phyloP scores from a whole-genome alignment of 257 asterid species.

The Solanum paucissectum region DNA sequence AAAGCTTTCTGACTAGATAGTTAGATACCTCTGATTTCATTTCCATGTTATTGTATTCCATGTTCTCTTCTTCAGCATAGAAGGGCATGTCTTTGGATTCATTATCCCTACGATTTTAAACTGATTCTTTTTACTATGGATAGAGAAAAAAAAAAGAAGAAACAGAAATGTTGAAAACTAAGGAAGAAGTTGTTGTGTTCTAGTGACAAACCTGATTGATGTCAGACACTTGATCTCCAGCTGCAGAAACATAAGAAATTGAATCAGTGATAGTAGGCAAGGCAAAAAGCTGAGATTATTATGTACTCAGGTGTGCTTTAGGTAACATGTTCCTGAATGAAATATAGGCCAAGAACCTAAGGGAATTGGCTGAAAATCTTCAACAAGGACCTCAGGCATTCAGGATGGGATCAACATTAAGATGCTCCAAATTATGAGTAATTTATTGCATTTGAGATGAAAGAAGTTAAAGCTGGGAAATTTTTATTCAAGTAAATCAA shows the following conservation, averaged over 20 bases:
- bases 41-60: conserved; percentile 17
- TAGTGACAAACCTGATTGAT: conserved; percentile 25
- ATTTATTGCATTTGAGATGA: not conserved
- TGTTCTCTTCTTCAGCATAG: conserved; percentile 8
- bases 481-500: too few relatives aligned
- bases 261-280: not conserved
- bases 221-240: conserved; percentile 40
- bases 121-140: not conserved
- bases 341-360: not conserved
- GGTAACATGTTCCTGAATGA: not conserved
- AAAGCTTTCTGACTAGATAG: conserved; percentile 5
- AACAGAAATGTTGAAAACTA: not conserved
- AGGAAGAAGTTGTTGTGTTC: not conserved
- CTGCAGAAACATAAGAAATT: conserved; percentile 13
- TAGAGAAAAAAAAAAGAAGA: not conserved
- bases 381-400: not conserved
- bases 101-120: conserved; percentile 17
- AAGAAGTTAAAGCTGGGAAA: not conserved
- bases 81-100: conserved; percentile 15
- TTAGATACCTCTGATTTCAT: conserved; percentile 16
- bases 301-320: not conserved
- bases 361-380: not conserved
- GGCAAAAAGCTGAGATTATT: not conserved
- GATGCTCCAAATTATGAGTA: not conserved
- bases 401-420: not conserved